Base-by-base conservation (phyloP, 768 basidiomycete genomes). In the Boletus rex-veris region DNA sequence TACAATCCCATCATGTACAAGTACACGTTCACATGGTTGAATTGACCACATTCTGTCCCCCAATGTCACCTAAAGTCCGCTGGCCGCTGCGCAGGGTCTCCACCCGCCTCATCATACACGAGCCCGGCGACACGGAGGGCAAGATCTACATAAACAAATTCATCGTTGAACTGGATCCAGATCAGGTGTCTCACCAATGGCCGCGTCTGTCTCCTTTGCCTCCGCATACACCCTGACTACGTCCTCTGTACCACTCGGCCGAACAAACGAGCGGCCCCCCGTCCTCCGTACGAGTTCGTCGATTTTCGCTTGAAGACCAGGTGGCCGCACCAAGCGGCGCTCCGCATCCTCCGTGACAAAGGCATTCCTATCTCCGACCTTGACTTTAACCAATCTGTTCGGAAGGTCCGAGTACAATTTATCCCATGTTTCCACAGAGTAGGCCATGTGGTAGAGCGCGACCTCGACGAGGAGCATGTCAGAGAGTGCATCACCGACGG, bases 141-240 rank as follows among this genome's bases (percentile, higher is more conserved):
- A 46, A 95, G 82, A 67, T 91, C 92, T 93, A 48, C 28, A 43
- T n/a, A 43, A 30, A 24, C 12, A 44, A 47, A 21, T 52, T 59
- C 52, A 51, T 55, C 28, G 26, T 50, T 24, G 28, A 52, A 9
- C 26, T 41, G 15, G 24, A 19, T 37, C 39, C 33, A 48, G 30
- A 38, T 33, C 35, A 35, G 46, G 43, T 30, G 50, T 48, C 61
- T 45, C 60, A 97, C 96, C 90, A 68, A 95, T 92, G 18, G 89
- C 92, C 61, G 88, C 85, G 14, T 80, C 71, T 55, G 80, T 82
- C 39, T 82, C 73, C 43, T 75, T 77, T 1, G 97, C 96, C 70
- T 99, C 97, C 1, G 95, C 97, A 66, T 98, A 99, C 15, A 99
- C 94, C 54, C 97, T 80, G 7, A 99, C 97, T 24, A 96, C 95